Conservation (phyloP, 2,329 filamentous ascomycete genomes). For the Fusarium circinatum region DNA sequence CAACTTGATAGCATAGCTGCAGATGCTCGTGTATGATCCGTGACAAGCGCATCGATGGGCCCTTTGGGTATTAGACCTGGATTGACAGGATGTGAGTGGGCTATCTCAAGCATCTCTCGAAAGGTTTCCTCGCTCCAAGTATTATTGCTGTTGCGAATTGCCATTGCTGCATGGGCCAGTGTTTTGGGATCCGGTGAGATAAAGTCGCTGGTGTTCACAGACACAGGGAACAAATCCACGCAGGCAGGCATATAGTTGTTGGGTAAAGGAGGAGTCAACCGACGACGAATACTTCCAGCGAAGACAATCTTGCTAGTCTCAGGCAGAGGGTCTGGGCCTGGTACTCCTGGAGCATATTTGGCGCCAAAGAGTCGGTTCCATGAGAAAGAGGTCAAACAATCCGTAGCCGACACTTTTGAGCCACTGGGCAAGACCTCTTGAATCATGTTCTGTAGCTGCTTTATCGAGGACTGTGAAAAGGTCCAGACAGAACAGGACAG, state of each 20-base stretch:
- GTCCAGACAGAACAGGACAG: conserved; percentile 2
- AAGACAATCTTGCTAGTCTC: conserved; percentile 2
- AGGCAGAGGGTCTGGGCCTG: neutral
- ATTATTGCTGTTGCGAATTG: conserved; percentile 7
- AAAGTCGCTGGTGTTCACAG: neutral
- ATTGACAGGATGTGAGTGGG: conserved; percentile 2
- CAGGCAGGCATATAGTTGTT: conserved; percentile 3
- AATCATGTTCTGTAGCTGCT: neutral
- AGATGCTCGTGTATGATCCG: conserved; percentile 6
- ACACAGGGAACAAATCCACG: conserved; percentile 6
- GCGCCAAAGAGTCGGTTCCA: conserved; percentile 5
- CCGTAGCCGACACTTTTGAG: neutral
- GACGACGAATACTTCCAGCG: conserved; percentile 6
- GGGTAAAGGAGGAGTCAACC: conserved; percentile 3
- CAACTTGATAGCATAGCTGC: conserved; percentile 6
- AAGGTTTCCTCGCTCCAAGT: conserved; percentile 2
- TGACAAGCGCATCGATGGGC: conserved; percentile 1
- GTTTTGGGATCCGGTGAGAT: neutral
- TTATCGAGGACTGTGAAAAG: neutral
- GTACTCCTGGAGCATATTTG: neutral
- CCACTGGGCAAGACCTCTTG: neutral
- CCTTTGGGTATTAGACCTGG: conserved; percentile 8
- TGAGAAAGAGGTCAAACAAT: conserved; percentile 7
- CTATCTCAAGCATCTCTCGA: conserved; percentile 1
- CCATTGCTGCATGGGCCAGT: neutral